phyloP scores from a whole-genome alignment of 768 basidiomycete species.

The Xerocomus potaroensis region DNA sequence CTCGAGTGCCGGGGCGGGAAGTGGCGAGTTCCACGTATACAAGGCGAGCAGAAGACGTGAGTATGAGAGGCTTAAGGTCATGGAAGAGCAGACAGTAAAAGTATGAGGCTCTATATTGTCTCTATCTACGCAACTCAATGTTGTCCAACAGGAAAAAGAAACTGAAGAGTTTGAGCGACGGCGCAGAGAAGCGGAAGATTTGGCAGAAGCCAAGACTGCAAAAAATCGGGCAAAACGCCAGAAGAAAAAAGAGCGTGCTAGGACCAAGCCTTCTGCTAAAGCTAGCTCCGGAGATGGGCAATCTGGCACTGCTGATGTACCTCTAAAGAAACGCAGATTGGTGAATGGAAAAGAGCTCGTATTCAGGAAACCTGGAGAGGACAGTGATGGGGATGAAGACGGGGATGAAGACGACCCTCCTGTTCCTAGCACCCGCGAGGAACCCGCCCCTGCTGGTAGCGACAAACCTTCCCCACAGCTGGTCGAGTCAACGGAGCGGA shows the following conservation, averaged over 20 bases:
- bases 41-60: conserved; percentile 92
- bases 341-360: conserved; percentile 73
- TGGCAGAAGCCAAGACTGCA: conserved; percentile 82
- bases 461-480: conserved; percentile 2
- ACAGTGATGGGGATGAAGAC: conserved; percentile 41
- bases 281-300: conserved; percentile 24
- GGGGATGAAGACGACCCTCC: conserved; percentile 17
- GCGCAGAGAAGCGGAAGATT: conserved; percentile 63
- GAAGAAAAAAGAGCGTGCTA: conserved; percentile 81
- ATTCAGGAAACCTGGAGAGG: conserved; percentile 52
- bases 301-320: conserved; percentile 33
- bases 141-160: conserved; percentile 55
- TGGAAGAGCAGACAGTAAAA: conserved; percentile 78
- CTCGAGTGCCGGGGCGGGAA: conserved; percentile 94
- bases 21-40: conserved; percentile 98
- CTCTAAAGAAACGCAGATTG: conserved; percentile 76
- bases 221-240: conserved; percentile 93
- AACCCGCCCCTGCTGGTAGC: not conserved
- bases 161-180: conserved; percentile 71
- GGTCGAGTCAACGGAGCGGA: conserved; percentile 26
- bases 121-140: not conserved
- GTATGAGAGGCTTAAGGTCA: conserved; percentile 87
- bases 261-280: conserved; percentile 37
- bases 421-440: conserved; percentile 1
- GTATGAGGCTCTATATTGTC: conserved; percentile 38